These are phyloP conservation scores for Phytophthora fragariaefolia DNA, from an alignment of 352 stramenopile species.

Conservation along the genomic window DNA sequence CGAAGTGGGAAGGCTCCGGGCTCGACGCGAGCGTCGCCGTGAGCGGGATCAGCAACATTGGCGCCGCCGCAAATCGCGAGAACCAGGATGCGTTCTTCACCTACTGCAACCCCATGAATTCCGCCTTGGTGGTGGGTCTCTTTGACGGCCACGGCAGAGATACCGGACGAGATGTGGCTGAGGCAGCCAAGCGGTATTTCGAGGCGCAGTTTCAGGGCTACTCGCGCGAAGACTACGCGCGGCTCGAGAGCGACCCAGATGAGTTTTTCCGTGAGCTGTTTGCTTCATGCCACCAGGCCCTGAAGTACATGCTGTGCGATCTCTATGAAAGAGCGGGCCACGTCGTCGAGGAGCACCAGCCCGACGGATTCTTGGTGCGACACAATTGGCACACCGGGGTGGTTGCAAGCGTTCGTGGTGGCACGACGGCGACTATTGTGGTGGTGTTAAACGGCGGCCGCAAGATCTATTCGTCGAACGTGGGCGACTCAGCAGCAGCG, in stretches of 20 bases:
- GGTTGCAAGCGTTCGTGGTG: slow-evolving; percentile 86
- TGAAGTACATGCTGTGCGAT: slow-evolving; percentile 67
- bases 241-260: slow-evolving; percentile 63
- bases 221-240: slow-evolving; percentile 48
- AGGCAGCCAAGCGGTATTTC: slow-evolving; percentile 69
- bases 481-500: slow-evolving; percentile 78
- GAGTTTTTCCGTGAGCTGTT: slow-evolving; percentile 60
- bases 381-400: slow-evolving; percentile 42
- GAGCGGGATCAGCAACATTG: slow-evolving; percentile 65
- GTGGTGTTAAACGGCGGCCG: slow-evolving; percentile 72
- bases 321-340: slow-evolving; percentile 70
- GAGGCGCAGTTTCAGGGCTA: slow-evolving; percentile 64
- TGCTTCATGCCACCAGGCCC: slow-evolving; percentile 58
- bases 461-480: slow-evolving; percentile 84
- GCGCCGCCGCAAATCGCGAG: slow-evolving; percentile 54
- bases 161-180: slow-evolving; percentile 70
- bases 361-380: slow-evolving; percentile 68
- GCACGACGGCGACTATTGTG: slow-evolving; percentile 86
- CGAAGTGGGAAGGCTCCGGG: slow-evolving; percentile 10
- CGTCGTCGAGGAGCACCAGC: slow-evolving; percentile 59
- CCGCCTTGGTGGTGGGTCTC: slow-evolving; percentile 68
- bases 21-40: slow-evolving; percentile 32
- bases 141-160: slow-evolving; percentile 90
- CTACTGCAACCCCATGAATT: slow-evolving; percentile 44
- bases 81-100: slow-evolving; percentile 93